phyloP scores from a whole-genome alignment of 2,329 filamentous ascomycete genomes.

The Lachnellula cervina region DNA sequence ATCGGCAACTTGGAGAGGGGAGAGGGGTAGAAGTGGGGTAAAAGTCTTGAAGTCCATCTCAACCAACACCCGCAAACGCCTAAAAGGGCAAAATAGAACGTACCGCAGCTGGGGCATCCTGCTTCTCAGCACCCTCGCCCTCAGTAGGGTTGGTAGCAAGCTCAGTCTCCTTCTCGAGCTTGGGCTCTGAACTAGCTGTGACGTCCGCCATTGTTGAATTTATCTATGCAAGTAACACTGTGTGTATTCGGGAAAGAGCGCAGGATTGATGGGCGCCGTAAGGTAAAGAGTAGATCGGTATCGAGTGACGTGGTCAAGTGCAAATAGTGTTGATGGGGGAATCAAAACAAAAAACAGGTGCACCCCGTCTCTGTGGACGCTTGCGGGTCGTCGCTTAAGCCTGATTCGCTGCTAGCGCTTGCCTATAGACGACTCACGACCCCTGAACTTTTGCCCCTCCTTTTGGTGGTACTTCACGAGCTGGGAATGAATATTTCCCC shows the following conservation, averaged over 20 bases:
- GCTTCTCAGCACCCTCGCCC: slow-evolving; percentile 15
- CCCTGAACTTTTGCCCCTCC: slow-evolving; percentile 4
- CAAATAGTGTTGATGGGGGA: background rate
- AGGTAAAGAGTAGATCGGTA: slow-evolving; percentile 3
- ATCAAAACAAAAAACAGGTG: background rate
- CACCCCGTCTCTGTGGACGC: slow-evolving; percentile 1
- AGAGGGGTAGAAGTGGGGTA: too few species aligned
- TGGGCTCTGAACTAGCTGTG: slow-evolving; percentile 33
- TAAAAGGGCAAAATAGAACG: slow-evolving; percentile 8
- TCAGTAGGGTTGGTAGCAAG: slow-evolving; percentile 36
- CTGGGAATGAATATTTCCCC: too few species aligned
- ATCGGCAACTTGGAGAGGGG: background rate
- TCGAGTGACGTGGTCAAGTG: background rate
- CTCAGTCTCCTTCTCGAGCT: slow-evolving; percentile 39
- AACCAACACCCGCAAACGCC: background rate
- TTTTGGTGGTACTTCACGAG: too few species aligned
- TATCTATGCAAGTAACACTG: slow-evolving; percentile 9
- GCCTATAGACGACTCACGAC: slow-evolving; percentile 1
- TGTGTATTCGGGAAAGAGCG: slow-evolving; percentile 5
- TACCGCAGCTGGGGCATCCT: slow-evolving; percentile 22
- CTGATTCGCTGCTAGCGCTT: slow-evolving; percentile 5
- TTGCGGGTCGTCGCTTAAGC: slow-evolving; percentile 4
- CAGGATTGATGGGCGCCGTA: slow-evolving; percentile 6
- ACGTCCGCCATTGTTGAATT: slow-evolving; percentile 33
- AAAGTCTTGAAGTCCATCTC: background rate